Evolutionary conservation across 208 protist species (phyloP).

Genomic region (Acanthamoeba castellanii): DNA sequence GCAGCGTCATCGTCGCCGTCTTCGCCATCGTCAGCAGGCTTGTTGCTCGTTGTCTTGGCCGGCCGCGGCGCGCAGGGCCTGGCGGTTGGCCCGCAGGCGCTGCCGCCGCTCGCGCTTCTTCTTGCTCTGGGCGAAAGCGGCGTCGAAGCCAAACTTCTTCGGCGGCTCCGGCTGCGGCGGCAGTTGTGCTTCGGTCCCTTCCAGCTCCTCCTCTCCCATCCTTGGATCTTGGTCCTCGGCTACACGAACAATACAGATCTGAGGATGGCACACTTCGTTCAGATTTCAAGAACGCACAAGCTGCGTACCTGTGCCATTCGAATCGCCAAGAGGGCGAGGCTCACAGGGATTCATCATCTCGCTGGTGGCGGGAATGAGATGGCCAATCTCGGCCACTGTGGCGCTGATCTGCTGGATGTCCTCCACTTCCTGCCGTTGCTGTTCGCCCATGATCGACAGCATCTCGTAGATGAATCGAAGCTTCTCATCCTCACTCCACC

Average conservation of each 20-base stretch:
- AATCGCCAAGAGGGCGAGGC: too few species aligned
- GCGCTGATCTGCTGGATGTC: background rate
- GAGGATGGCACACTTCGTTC: too few species aligned
- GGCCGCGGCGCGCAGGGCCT: background rate
- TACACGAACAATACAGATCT: too few species aligned
- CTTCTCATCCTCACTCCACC: background rate
- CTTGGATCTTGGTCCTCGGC: too few species aligned
- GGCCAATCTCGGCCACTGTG: background rate
- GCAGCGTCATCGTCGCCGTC: background rate
- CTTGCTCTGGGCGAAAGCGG: background rate
- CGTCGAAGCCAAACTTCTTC: background rate
- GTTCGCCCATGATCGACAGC: background rate
- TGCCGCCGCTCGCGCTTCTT: conserved; percentile 27
- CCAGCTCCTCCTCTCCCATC: too few species aligned
- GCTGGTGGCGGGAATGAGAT: background rate
- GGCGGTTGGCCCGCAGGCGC: background rate
- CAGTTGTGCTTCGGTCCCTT: too few species aligned
- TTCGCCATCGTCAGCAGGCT: background rate
- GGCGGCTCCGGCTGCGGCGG: background rate
- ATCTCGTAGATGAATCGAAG: background rate
- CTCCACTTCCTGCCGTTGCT: background rate
- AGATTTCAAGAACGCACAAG: too few species aligned
- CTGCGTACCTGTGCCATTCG: too few species aligned
- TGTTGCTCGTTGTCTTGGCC: background rate
- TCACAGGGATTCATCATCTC: background rate